Evolutionary conservation across 441 rosid genomes (phyloP).

Genomic region (Kokia cookei): DNA sequence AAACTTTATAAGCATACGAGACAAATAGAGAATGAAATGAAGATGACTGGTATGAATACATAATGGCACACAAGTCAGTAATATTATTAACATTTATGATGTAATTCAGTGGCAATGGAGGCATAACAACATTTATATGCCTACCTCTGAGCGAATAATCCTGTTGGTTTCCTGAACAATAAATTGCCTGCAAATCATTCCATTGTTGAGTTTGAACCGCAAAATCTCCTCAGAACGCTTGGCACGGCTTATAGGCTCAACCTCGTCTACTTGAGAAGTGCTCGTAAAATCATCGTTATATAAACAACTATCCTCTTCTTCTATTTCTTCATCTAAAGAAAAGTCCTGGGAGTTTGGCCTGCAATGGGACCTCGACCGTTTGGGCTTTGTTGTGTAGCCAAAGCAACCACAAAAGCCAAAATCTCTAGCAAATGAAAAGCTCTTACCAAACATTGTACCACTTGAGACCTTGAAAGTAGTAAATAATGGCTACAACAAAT

Average conservation of each 20-base stretch:
- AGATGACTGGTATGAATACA: not conserved
- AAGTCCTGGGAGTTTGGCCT: conserved; percentile 37
- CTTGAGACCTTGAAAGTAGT: conserved; percentile 10
- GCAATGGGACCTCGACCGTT: conserved; percentile 23
- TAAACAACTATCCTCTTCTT: conserved; percentile 37
- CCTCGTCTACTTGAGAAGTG: conserved; percentile 47
- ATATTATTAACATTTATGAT: not conserved
- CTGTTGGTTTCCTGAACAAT: conserved; percentile 79
- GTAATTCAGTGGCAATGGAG: not conserved
- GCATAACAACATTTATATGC: not conserved
- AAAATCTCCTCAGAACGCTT: conserved; percentile 69
- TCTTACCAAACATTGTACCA: conserved; percentile 51
- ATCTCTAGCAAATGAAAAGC: conserved; percentile 41
- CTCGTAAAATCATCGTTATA: conserved; percentile 49
- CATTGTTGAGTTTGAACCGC: conserved; percentile 56
- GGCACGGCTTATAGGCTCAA: conserved; percentile 38
- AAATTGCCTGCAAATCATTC: conserved; percentile 73
- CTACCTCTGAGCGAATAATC: conserved; percentile 82
- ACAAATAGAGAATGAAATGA: not conserved
- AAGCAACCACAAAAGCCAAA: conserved; percentile 94
- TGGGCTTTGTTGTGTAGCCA: conserved; percentile 59
- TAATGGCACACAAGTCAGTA: not conserved
- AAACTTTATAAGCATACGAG: not conserved
- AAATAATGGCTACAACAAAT: not conserved
- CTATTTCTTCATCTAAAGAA: conserved; percentile 49